phyloP scores from a whole-genome alignment of 345 rosid genomes.

The Populus simonii region DNA sequence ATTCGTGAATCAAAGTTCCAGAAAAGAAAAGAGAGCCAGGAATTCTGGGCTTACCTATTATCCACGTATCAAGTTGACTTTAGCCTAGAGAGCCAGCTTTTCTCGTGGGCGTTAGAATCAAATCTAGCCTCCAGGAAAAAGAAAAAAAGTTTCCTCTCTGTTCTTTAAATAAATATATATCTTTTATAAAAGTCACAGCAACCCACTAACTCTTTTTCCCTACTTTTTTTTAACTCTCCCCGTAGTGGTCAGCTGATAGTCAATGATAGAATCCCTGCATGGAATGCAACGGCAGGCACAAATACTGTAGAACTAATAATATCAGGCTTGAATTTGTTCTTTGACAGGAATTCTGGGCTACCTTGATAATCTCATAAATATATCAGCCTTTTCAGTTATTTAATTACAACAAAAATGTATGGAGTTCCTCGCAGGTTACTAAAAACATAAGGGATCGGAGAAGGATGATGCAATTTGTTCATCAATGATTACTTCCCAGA shows the following conservation, averaged over 20 bases:
- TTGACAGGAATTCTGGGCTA: not conserved
- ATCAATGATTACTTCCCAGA: no score
- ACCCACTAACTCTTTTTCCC: not conserved
- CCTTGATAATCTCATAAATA: not conserved
- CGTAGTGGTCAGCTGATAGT: not conserved
- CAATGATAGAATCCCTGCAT: not conserved
- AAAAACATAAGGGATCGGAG: no score
- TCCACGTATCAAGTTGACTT: constrained; percentile 10
- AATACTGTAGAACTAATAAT: not conserved
- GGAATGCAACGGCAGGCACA: not conserved
- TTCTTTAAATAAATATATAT: not conserved
- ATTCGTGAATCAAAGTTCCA: not conserved
- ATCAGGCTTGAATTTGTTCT: not conserved
- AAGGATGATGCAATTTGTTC: no score
- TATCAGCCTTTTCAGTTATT: not conserved
- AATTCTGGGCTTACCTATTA: not conserved
- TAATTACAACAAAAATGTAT: no score
- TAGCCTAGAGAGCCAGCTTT: not conserved
- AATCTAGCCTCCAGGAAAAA: not conserved
- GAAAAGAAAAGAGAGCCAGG: not conserved
- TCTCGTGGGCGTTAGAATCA: not conserved
- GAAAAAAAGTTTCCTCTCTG: not conserved
- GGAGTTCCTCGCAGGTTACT: no score
- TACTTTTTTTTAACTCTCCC: not conserved
- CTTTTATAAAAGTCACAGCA: not conserved